These are phyloP conservation scores for Eutypa lata DNA, from an alignment of 2,329 filamentous ascomycete genomes.

Conservation along the genomic window DNA sequence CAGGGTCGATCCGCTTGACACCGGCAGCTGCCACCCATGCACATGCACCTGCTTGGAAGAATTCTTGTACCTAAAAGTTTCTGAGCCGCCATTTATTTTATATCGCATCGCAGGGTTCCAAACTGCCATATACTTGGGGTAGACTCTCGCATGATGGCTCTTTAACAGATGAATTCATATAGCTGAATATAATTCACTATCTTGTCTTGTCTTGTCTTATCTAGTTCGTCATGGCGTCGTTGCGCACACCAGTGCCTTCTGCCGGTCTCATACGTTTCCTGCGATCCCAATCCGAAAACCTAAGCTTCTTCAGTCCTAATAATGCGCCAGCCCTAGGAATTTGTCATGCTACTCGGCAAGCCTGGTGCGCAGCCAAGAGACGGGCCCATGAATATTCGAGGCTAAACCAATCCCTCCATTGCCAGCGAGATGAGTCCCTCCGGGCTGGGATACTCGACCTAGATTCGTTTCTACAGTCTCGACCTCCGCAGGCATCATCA, in stretches of 20 bases:
- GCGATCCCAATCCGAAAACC: conserved; percentile 63
- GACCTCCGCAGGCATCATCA: conserved; percentile 5
- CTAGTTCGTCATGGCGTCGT: conserved; percentile 39
- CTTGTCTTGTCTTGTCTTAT: conserved; percentile 2
- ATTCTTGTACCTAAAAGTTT: too few relatives aligned
- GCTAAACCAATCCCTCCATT: neutral
- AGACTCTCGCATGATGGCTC: too few relatives aligned
- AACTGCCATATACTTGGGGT: too few relatives aligned
- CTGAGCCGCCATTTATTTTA: too few relatives aligned
- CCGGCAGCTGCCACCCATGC: too few relatives aligned
- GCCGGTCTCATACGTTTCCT: conserved; percentile 67
- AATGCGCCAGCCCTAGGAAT: conserved; percentile 12
- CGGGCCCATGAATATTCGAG: conserved; percentile 19
- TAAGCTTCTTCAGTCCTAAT: conserved; percentile 48
- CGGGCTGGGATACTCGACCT: conserved; percentile 22
- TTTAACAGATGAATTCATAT: neutral
- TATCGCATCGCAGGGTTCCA: too few relatives aligned
- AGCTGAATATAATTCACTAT: conserved; percentile 2
- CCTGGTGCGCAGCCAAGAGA: conserved; percentile 22
- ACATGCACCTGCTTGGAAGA: too few relatives aligned
- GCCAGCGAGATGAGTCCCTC: conserved; percentile 8
- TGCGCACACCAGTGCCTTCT: conserved; percentile 48
- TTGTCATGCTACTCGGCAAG: conserved; percentile 10
- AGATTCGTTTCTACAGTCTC: conserved; percentile 15
- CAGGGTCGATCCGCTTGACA: too few relatives aligned